These are phyloP conservation scores for Solanum arcanum DNA, from an alignment of 257 asterid genomes.

Conservation along the genomic window DNA sequence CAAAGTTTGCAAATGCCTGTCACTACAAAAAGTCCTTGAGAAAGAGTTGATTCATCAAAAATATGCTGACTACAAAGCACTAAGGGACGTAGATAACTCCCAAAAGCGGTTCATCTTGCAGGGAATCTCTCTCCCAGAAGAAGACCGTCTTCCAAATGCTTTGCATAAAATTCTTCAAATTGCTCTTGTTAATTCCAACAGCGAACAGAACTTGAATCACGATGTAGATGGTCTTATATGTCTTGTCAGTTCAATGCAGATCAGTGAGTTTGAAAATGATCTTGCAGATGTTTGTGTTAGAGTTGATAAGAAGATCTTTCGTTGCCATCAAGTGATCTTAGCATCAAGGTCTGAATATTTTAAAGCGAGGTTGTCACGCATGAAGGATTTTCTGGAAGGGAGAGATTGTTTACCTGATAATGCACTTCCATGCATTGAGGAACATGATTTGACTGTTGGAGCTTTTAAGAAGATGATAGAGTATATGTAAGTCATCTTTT, in stretches of 20 bases:
- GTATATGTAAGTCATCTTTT: slow-evolving; percentile 52
- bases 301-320: slow-evolving; percentile 55
- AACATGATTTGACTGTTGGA: slow-evolving; percentile 67
- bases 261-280: slow-evolving; percentile 41
- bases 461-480: slow-evolving; percentile 86
- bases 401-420: slow-evolving; percentile 27
- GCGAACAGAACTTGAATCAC: slow-evolving; percentile 14
- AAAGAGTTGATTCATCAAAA: slow-evolving; percentile 72
- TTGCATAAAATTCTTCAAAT: slow-evolving; percentile 52
- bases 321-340: slow-evolving; percentile 82
- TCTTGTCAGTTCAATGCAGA: slow-evolving; percentile 21
- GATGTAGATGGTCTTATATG: slow-evolving; percentile 31
- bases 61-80: slow-evolving; percentile 73
- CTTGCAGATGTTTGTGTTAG: slow-evolving; percentile 77
- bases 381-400: slow-evolving; percentile 54
- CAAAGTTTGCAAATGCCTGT: slow-evolving; percentile 78
- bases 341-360: slow-evolving; percentile 93
- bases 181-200: slow-evolving; percentile 50
- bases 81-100: slow-evolving; percentile 64
- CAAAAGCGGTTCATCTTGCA: slow-evolving; percentile 89
- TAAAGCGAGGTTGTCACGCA: slow-evolving; percentile 78
- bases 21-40: slow-evolving; percentile 55
- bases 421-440: slow-evolving; percentile 69
- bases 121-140: slow-evolving; percentile 77
- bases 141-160: slow-evolving; percentile 79